Percentiles rank a stretch among this genome's conserved stretches.
Evolutionary conservation across 139 green algal species (phyloP).

Genomic region (Mesotaenium endlicherianum): DNA sequence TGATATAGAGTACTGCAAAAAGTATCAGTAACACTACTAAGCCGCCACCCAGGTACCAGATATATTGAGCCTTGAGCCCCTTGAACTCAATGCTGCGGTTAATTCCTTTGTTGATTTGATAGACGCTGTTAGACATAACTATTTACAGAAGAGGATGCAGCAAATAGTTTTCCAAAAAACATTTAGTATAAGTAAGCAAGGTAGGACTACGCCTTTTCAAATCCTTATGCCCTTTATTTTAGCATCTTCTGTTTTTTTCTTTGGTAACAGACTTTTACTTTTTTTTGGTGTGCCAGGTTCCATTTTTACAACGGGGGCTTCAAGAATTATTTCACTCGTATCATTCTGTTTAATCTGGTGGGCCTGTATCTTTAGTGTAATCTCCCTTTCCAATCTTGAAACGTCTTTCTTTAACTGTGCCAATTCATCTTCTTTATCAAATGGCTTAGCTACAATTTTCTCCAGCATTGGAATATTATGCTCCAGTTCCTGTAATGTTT

Average conservation of each 20-base stretch:
- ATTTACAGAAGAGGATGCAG: too few relatives aligned
- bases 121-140: not conserved
- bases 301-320: too few relatives aligned
- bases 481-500: not conserved
- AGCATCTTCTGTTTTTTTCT: too few relatives aligned
- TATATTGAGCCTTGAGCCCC: not conserved
- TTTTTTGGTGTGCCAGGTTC: too few relatives aligned
- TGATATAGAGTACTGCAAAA: not conserved
- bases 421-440: not conserved
- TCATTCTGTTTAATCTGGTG: not conserved
- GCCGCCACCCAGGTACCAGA: not conserved
- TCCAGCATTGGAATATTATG: not conserved
- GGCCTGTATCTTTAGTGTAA: not conserved
- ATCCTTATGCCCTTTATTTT: too few relatives aligned
- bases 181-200: too few relatives aligned
- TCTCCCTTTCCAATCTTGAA: not conserved
- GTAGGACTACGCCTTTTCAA: too few relatives aligned
- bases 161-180: too few relatives aligned
- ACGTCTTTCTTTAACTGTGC: not conserved
- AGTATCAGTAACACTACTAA: not conserved
- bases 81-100: not conserved
- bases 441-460: not conserved
- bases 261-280: too few relatives aligned
- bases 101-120: not conserved
- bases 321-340: too few relatives aligned